Conservation (phyloP, 2,329 filamentous ascomycete genomes). For the Zalaria sp. region DNA sequence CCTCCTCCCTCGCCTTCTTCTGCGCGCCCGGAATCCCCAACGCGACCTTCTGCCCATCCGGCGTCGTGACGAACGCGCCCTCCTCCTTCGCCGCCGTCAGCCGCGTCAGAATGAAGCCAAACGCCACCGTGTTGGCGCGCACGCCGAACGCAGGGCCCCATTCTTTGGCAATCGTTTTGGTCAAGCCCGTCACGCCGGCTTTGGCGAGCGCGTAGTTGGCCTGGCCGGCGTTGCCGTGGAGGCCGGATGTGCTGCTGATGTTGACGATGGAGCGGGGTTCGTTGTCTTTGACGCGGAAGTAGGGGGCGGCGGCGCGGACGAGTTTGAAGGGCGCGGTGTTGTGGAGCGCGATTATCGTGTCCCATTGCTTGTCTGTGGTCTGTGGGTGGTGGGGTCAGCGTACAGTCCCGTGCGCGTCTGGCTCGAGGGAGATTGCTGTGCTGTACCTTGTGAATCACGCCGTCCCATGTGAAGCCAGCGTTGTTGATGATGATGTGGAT, state of each 20-base stretch:
- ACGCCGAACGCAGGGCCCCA: constrained; percentile 80
- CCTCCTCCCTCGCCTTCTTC: constrained; percentile 25
- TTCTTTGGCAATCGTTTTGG: constrained; percentile 81
- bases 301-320: constrained; percentile 64
- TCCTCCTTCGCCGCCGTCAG: constrained; percentile 75
- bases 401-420: neutral
- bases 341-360: constrained; percentile 73
- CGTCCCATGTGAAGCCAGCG: constrained; percentile 86
- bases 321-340: constrained; percentile 77
- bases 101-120: constrained; percentile 67
- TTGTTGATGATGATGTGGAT: constrained; percentile 89
- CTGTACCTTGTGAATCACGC: constrained; percentile 65
- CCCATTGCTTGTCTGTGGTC: constrained; percentile 85
- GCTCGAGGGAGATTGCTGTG: neutral
- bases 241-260: constrained; percentile 66
- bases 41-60: constrained; percentile 61
- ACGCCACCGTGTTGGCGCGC: constrained; percentile 69
- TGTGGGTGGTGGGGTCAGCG: constrained; percentile 14
- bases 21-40: constrained; percentile 59
- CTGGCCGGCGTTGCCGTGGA: constrained; percentile 84
- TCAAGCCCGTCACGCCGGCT: constrained; percentile 68
- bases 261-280: constrained; percentile 69
- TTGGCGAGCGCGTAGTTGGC: constrained; percentile 80
- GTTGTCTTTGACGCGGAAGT: constrained; percentile 76
- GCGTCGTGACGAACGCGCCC: constrained; percentile 63